Evolutionary conservation across 208 protist genomes (phyloP).

Genomic region (Strigomonas culicis): DNA sequence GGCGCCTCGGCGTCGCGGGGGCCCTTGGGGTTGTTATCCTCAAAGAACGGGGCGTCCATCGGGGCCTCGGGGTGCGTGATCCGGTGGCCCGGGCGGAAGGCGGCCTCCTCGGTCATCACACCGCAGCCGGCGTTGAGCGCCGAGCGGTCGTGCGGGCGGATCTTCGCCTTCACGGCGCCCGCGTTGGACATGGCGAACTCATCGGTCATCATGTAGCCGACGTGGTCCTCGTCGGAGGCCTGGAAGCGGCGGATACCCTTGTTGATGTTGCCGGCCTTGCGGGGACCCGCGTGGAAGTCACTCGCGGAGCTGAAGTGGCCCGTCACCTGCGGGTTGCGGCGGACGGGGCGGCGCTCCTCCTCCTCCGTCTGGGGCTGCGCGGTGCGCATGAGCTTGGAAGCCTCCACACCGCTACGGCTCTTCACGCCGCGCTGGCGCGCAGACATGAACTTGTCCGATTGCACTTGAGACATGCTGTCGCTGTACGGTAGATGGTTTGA

Average conservation of each 20-base stretch:
- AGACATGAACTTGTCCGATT: conserved; percentile 8
- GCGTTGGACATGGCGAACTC: conserved; percentile 50
- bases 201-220: conserved; percentile 68
- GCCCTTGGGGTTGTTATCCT: conserved; percentile 50
- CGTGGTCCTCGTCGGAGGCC: conserved; percentile 37
- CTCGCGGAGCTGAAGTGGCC: conserved; percentile 40
- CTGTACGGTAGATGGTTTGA: neutral
- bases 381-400: conserved; percentile 25
- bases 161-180: conserved; percentile 9
- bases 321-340: conserved; percentile 20
- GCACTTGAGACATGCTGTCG: neutral
- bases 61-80: conserved; percentile 21
- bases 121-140: conserved; percentile 33
- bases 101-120: conserved; percentile 27
- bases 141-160: neutral
- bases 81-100: conserved; percentile 32
- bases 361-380: conserved; percentile 6
- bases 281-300: conserved; percentile 70
- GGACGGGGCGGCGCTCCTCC: conserved; percentile 17
- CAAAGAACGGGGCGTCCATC: conserved; percentile 62
- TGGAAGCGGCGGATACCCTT: conserved; percentile 67
- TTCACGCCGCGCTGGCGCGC: conserved; percentile 24
- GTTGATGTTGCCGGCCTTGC: conserved; percentile 44
- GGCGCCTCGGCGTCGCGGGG: conserved; percentile 18
- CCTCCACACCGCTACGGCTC: conserved; percentile 30